Base-by-base conservation (phyloP, 768 basidiomycete genomes). In the Tricholomella constricta region DNA sequence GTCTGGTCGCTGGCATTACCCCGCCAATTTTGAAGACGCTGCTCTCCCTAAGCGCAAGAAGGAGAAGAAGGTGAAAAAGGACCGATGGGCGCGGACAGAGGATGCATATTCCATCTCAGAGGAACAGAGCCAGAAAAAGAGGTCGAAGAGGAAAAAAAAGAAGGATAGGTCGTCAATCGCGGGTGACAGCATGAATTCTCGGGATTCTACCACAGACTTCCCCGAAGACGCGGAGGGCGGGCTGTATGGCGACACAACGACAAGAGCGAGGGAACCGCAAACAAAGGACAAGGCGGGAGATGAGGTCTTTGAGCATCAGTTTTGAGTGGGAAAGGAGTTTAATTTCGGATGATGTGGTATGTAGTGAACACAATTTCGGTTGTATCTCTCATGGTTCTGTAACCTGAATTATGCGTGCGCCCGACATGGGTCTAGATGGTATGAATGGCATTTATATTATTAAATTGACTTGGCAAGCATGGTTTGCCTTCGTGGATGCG, bases 11-110 rank as follows among this genome's bases (percentile, higher is more conserved):
- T 94, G 91, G 91, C 89, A 79, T 58, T 94, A 94, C 70, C 89
- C 89, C 12, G 86, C 91, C 57, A 91, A 92, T 65, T 91, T 93
- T 62, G 84, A 85, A 43, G 89, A 91, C 58, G 78, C 72, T 17
- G 75, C 73, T 23, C 62, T 72, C 26, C 69, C 70, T 38, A 74
- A 76, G 49, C 73, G 69, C 57, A 81, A 75, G 70, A 87, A 83
- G 71, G 83, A 83, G 70, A 84, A 87, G 71, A 86, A 85, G 61
- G 81, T 82, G 46, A 93, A 91, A 80, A 92, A 93, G 69, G 91
- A 94, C 62, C 76, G 91, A 52, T 93, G 88, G 87, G 90, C 86
- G 54, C 78, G 88, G 69, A 92, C 91, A 27, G 89, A 91, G 69
- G 91, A 94, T 66, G 91, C 91, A 29, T 88, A 92, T 62, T 75